phyloP scores from a whole-genome alignment of 345 rosid genomes.

The Garcia nutans region DNA sequence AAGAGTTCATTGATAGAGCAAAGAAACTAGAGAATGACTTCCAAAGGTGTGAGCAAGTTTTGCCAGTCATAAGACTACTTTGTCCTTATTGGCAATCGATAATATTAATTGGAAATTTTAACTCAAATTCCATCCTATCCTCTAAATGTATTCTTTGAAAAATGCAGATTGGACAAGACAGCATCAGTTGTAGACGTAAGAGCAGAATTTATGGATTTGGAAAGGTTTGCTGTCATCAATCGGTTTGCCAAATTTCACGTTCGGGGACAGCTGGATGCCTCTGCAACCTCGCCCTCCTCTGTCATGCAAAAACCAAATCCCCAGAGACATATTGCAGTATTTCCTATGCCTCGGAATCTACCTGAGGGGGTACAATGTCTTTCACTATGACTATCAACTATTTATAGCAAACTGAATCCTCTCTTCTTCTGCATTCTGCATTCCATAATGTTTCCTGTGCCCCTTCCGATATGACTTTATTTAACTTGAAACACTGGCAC shows the following conservation, averaged over 20 bases:
- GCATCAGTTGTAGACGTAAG: conserved; percentile 57
- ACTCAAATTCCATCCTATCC: neutral
- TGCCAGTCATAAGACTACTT: neutral
- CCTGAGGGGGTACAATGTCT: conserved; percentile 93
- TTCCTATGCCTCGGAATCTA: conserved; percentile 75
- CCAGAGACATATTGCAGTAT: conserved; percentile 73
- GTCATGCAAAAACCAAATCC: conserved; percentile 42
- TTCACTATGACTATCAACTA: conserved; percentile 59
- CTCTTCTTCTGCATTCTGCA: conserved; percentile 23
- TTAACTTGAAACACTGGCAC: conserved; percentile 20
- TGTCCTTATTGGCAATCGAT: neutral
- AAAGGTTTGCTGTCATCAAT: conserved; percentile 72
- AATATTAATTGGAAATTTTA: neutral
- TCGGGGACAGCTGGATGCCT: conserved; percentile 47
- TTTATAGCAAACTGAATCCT: conserved; percentile 18
- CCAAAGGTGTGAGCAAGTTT: conserved; percentile 44
- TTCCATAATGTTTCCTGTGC: conserved; percentile 12
- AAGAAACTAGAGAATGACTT: conserved; percentile 56
- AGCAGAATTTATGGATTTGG: conserved; percentile 76
- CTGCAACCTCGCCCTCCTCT: conserved; percentile 44
- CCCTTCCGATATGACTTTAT: conserved; percentile 4
- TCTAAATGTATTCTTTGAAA: neutral
- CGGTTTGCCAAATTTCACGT: conserved; percentile 93
- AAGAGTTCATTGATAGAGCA: conserved; percentile 49
- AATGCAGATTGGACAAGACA: conserved; percentile 71